These are phyloP conservation scores for Gaertneriomyces semiglobifer DNA, from an alignment of 192 early-diverging fungal species.

Conservation along the genomic window DNA sequence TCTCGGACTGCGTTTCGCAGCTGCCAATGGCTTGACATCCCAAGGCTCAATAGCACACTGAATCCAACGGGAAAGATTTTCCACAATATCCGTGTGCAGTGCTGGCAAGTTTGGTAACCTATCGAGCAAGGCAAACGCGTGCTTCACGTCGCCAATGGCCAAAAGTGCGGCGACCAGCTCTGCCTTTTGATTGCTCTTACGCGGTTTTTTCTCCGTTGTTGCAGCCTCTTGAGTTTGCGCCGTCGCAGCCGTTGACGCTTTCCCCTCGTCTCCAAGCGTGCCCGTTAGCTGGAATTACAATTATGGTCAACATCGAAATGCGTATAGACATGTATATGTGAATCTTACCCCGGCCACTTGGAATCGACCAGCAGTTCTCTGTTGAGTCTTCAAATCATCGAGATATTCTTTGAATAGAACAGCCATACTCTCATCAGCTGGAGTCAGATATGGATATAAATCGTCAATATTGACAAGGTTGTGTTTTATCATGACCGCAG, in stretches of 20 bases:
- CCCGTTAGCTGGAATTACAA: constrained; percentile 30
- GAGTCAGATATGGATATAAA: constrained; percentile 62
- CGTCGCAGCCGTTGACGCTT: constrained; percentile 11
- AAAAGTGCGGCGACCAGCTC: constrained; percentile 58
- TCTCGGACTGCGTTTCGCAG: background rate
- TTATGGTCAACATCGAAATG: constrained; percentile 5
- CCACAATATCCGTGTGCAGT: constrained; percentile 58
- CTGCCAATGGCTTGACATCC: constrained; percentile 34
- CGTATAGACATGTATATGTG: background rate
- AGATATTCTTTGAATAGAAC: constrained; percentile 45
- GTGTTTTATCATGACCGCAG: constrained; percentile 57
- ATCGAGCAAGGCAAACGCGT: constrained; percentile 51
- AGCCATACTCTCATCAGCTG: constrained; percentile 50
- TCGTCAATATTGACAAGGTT: constrained; percentile 53
- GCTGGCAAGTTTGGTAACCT: constrained; percentile 49
- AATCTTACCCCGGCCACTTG: constrained; percentile 44
- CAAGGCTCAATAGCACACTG: constrained; percentile 56
- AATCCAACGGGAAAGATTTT: constrained; percentile 59
- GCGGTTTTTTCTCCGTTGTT: constrained; percentile 14
- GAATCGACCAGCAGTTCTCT: constrained; percentile 37
- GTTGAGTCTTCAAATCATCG: constrained; percentile 40
- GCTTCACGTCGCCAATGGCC: constrained; percentile 57
- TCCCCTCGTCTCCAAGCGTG: constrained; percentile 38
- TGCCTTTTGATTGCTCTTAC: constrained; percentile 60
- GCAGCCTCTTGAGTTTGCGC: background rate